These are phyloP conservation scores for Lichtheimia corymbifera DNA, from an alignment of 371 early-diverging fungal genomes.

Conservation along the genomic window DNA sequence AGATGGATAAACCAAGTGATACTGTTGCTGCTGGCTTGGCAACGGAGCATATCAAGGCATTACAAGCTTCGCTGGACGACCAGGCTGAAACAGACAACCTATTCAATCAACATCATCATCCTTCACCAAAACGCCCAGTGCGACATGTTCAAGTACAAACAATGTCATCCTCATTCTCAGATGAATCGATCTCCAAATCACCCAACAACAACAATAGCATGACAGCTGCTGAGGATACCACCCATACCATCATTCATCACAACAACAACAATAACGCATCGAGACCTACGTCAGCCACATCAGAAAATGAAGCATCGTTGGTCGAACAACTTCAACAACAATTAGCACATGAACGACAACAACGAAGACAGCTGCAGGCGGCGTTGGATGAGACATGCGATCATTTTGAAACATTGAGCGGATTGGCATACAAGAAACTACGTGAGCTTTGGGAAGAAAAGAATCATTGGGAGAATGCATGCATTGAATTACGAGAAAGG, in stretches of 20 bases:
- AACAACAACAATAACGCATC: neutral
- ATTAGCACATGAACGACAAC: constrained; percentile 30
- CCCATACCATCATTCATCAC: neutral
- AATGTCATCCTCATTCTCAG: constrained; percentile 11
- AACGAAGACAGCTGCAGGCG: constrained; percentile 39
- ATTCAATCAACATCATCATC: constrained; percentile 1
- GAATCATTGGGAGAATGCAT: constrained; percentile 47
- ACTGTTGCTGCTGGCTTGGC: constrained; percentile 38
- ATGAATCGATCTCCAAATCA: neutral
- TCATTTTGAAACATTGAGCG: constrained; percentile 59
- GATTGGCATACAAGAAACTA: constrained; percentile 58
- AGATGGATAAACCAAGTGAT: constrained; percentile 37
- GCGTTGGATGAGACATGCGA: constrained; percentile 58
- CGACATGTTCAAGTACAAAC: constrained; percentile 51
- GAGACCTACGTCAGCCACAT: neutral
- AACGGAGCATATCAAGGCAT: constrained; percentile 41
- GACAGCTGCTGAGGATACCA: neutral
- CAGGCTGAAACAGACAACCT: neutral
- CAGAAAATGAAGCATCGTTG: neutral
- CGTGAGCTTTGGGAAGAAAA: constrained; percentile 59
- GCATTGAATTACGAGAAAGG: constrained; percentile 37
- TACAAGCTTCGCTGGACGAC: constrained; percentile 20
- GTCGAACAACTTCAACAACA: constrained; percentile 29
- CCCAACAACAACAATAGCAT: neutral
- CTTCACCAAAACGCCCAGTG: constrained; percentile 16